Base-by-base conservation (phyloP, 306 rosid genomes). In the Citrullus colocynthis region DNA sequence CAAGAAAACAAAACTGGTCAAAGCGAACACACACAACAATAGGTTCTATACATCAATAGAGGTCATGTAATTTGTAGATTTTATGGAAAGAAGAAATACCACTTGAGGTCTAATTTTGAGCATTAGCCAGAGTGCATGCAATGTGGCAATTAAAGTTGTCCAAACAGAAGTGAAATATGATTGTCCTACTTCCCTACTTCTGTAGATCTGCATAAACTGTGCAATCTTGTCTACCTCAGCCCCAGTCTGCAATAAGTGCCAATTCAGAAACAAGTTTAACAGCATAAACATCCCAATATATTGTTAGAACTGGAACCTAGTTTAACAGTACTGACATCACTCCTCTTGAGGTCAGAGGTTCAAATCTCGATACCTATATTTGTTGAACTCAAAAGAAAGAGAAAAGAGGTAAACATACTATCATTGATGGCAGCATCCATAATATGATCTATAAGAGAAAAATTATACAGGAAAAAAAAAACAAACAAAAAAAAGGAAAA, bases 161-260 rank as follows among this genome's bases (percentile, higher is more conserved):
- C 93, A 92, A 58, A 92, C 82, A 56, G 99, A 95, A 76, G 97
- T 95, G 80, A 92, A 66, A 76, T 92, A 95, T 52, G 99, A 95
- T 79, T 95, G 99, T 24, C 99, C 97, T 65, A 96, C 98, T 84
- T 96, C 97, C 81, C 96, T 88, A 83, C 97, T 95, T 52, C 96
- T 88, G 84, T 95, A 92, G 73, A 95, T 86, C 89, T 89, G 92
- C 93, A 89, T 84, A 85, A 91, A 92, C 81, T 83, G 89, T 49
- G 92, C 86, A 78, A 76, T 80, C 78, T 78, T 41, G 28, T 75
- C 81, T 55, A 55, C 78, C 54, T 76, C 80, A 57, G 77, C 84
- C 42, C 83, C 91, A 63, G 36, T 87, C 96, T 92, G 89, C 85
- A 82, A 39, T 77, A 63, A 61, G 83, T 73, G 82, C 73, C 9